phyloP scores from a whole-genome alignment of 2,329 filamentous ascomycete genomes.

The Fusarium nygamai region DNA sequence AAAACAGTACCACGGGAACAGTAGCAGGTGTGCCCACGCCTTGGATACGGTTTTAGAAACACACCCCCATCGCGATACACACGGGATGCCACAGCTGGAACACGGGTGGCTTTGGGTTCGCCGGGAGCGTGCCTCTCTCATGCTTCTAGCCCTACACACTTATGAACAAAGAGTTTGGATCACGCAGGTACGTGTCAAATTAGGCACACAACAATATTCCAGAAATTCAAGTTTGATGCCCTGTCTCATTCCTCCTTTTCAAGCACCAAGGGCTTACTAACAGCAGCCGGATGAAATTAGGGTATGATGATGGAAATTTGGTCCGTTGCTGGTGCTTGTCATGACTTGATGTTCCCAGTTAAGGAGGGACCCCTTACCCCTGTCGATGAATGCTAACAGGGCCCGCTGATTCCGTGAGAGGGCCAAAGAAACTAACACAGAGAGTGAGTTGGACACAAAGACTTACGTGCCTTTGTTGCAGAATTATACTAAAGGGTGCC shows the following conservation, averaged over 20 bases:
- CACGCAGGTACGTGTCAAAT: conserved; percentile 33
- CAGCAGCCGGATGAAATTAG: conserved; percentile 20
- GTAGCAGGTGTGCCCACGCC: conserved; percentile 13
- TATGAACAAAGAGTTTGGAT: conserved; percentile 21
- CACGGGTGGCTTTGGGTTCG: conserved; percentile 35
- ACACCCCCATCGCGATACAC: conserved; percentile 35
- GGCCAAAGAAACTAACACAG: conserved; percentile 20
- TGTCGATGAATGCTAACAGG: conserved; percentile 24
- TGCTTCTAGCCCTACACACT: conserved; percentile 35
- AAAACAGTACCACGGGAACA: conserved; percentile 40
- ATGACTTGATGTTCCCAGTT: conserved; percentile 27
- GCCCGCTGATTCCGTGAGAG: conserved; percentile 20
- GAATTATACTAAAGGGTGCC: conserved; percentile 1
- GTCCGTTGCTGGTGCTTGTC: conserved; percentile 18
- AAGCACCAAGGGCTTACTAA: conserved; percentile 26
- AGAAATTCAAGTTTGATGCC: conserved; percentile 22
- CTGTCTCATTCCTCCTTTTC: conserved; percentile 38
- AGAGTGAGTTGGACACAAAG: conserved; percentile 21
- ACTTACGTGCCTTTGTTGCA: conserved; percentile 1
- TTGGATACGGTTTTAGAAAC: conserved; percentile 19
- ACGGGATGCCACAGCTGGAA: conserved; percentile 29
- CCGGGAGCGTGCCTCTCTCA: conserved; percentile 22
- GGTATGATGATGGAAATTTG: conserved; percentile 41
- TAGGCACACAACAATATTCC: conserved; percentile 30
- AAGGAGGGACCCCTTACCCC: conserved; percentile 27